A percentile compares a stretch with the other conserved stretches of the same genome.
phyloP scores from a whole-genome alignment of 2,329 filamentous ascomycete genomes.

The Aureobasidium sp. region DNA sequence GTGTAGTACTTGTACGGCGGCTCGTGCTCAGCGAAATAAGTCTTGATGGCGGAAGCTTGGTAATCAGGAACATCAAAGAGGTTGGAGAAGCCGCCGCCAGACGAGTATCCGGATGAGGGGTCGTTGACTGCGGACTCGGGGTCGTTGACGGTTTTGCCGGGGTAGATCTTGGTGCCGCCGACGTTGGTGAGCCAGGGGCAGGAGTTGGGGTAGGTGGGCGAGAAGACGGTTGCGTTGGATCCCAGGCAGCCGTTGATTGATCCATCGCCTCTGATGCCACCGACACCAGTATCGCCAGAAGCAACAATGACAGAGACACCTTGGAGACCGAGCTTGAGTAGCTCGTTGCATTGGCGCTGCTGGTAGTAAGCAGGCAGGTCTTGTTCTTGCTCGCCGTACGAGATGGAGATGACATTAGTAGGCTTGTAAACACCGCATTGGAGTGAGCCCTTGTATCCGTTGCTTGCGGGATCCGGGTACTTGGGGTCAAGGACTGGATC shows the following conservation, averaged over 20 bases:
- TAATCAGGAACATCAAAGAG: conserved; percentile 31
- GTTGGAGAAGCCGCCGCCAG: conserved; percentile 34
- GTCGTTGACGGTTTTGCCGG: conserved; percentile 16
- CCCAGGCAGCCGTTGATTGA: conserved; percentile 26
- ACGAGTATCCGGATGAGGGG: conserved; percentile 12
- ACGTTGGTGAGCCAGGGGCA: conserved; percentile 29
- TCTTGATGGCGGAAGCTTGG: conserved; percentile 32
- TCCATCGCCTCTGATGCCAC: conserved; percentile 24
- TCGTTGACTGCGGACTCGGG: conserved; percentile 19
- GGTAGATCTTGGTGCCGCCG: conserved; percentile 27
- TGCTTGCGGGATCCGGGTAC: conserved; percentile 33
- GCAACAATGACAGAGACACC: conserved; percentile 44
- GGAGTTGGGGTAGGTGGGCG: conserved; percentile 23
- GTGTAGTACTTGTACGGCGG: conserved; percentile 24
- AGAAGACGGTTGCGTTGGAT: conserved; percentile 22
- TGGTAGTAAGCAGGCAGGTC: conserved; percentile 50
- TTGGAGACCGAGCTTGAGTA: conserved; percentile 45
- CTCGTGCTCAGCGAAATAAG: conserved; percentile 29
- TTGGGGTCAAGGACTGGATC: conserved; percentile 43
- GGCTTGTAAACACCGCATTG: conserved; percentile 43
- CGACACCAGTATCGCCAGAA: conserved; percentile 40
- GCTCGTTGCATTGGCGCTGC: conserved; percentile 38
- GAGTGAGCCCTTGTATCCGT: conserved; percentile 28
- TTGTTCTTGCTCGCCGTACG: conserved; percentile 51
- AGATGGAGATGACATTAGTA: conserved; percentile 54